Base-by-base conservation (phyloP, 805 yeast species). In the Candida golubevii region DNA sequence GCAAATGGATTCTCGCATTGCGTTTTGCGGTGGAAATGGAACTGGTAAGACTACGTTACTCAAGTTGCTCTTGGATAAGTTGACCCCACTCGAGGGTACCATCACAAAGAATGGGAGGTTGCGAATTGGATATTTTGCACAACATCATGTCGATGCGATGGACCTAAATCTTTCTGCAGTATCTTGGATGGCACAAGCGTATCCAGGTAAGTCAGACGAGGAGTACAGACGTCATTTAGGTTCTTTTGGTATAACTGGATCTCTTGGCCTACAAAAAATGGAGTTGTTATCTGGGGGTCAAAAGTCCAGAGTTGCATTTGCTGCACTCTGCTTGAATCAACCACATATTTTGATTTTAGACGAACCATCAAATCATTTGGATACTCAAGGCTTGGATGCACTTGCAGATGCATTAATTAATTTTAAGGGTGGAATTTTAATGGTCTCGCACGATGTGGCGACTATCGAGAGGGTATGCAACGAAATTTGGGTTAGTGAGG, bases 91-190 rank as follows among this genome's bases (percentile, higher is more conserved):
- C 36, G 73, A 69, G n/a, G 99, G 99, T 44, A 74, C 77, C 44
- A 84, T 90, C 15, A 77, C 88, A 18, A 79, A 80, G 51, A 90
- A 93, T 59, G 84, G 93, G 35, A 78, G 97, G 56, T 71, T 93
- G 54, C 79, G 98, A 68, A 85, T 93, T 43, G 98, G 96, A 13
- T 93, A 93, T 65, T 93, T 93, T 70, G 97, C 99, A 12, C 99
- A 93, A 71, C 98, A 93, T 64, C 99, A 93, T 59, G 95, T 93
- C 54, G 99, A 93, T 58, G 84, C 90, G n/a, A 87, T 93, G 97
- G 98, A 93, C 60, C 71, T 90, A 55, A 75, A 66, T 12, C 68
- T 80, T 36, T 85, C 87, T 45, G 97, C 99, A 0, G 97, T 93
- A 8, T 83, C 87, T 39, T 93, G 99, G 98, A 79, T 93, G 87